Conservation (phyloP, 2,329 filamentous ascomycete genomes). For the Colletotrichum orchidophilum region DNA sequence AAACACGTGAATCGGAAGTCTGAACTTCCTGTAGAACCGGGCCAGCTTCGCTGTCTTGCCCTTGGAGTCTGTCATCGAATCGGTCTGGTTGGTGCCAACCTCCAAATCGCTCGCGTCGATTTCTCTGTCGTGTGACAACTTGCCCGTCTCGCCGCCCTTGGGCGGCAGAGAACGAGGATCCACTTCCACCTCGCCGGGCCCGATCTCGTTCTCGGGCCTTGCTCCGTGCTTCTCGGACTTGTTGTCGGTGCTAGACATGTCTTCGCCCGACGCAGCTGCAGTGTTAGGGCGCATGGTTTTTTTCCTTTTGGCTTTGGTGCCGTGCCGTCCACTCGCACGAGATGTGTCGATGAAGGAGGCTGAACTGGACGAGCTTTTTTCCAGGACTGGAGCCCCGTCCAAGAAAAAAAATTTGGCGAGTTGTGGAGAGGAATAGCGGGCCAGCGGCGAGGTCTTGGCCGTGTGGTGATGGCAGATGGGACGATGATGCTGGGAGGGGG, state of each 20-base stretch:
- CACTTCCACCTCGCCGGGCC: not conserved
- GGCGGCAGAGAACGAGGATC: not conserved
- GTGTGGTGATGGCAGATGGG: slow-evolving; percentile 4
- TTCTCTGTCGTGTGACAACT: not conserved
- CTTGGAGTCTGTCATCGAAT: not conserved
- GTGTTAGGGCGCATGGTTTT: slow-evolving; percentile 3
- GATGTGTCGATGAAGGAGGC: not conserved
- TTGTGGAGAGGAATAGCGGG: slow-evolving; percentile 14
- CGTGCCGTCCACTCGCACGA: not conserved
- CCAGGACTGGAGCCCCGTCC: not conserved
- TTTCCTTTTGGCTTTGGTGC: not conserved
- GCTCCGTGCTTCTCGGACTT: not conserved
- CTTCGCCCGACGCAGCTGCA: slow-evolving; percentile 8
- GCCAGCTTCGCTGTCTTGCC: not conserved
- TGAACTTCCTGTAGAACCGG: slow-evolving; percentile 16
- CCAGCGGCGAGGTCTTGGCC: not conserved
- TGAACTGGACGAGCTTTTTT: not conserved
- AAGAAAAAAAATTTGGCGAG: slow-evolving; percentile 5
- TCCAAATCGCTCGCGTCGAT: slow-evolving; percentile 22
- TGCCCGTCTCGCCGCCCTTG: not conserved
- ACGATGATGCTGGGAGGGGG: not conserved
- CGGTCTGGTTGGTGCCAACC: not conserved
- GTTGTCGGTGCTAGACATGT: not conserved
- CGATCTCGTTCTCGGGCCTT: not conserved
- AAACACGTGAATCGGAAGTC: slow-evolving; percentile 13